Base-by-base conservation (phyloP, 2,329 filamentous ascomycete species). In the Fusarium transvaalense region DNA sequence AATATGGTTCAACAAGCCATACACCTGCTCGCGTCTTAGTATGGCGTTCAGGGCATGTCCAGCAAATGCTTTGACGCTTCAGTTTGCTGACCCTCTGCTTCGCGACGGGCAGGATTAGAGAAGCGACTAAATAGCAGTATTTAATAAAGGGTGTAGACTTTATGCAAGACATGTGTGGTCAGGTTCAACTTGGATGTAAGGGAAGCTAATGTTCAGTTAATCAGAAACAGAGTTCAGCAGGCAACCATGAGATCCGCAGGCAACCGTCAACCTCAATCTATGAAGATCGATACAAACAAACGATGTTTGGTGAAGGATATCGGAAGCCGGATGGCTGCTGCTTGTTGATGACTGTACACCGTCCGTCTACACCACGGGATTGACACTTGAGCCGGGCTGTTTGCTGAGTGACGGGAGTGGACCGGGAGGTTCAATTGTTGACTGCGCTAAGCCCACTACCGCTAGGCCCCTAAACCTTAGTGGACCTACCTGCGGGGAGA, bases 31-130 rank as follows among this genome's bases (percentile, higher is more conserved):
- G 27, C 62, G 68, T 68, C 71, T 69, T 52, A 61, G 59, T 71
- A 70, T 61, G 71, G 72, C 65, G 71, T 74, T 72, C 42, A 59
- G 53, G 63, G 60, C 64, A 70, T 58, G 27, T 47, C 64, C 64
- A 71, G 60, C 43, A 41, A 67, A 55, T 47, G 50, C 37, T 57
- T 56, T 39, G 38, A 51, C 25, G 19, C 31, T 23, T 59, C 15
- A 46, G 12, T 27, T 55, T 45, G 46, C 55, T 63, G 29, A 39
- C 25, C 39, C 59, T 37, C 41, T 39, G 46, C 45, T 54, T 42
- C 12, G 39, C 53, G 48, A 42, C 32, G 55, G 61, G 57, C 39
- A 64, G 50, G 32, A 37, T 52, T 41, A 52, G 31, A 35, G 42
- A 47, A 61, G 54, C 37, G 37, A 25, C 43, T 59, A 58, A 42